A percentile compares a stretch with the other conserved stretches of the same genome.
phyloP scores from a whole-genome alignment of 352 stramenopile genomes.

The Pythium dissotocum region DNA sequence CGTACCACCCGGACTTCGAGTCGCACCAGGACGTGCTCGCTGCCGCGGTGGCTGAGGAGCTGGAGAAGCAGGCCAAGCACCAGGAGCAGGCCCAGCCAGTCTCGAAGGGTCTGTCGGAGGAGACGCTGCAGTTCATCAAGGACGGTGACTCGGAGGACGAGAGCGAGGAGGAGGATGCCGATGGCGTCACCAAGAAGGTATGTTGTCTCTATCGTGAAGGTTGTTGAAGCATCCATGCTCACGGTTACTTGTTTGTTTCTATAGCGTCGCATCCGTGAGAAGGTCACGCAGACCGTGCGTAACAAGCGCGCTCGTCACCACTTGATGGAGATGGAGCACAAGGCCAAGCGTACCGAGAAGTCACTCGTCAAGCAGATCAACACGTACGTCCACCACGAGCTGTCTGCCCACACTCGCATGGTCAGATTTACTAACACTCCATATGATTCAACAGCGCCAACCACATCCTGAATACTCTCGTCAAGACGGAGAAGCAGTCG shows the following conservation, averaged over 20 bases:
- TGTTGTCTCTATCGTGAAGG: not conserved
- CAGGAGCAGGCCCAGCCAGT: conserved; percentile 51
- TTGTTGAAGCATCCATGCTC: not conserved
- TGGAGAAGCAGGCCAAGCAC: conserved; percentile 59
- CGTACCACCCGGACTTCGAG: conserved; percentile 84
- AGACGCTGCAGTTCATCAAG: conserved; percentile 84
- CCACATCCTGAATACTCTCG: conserved; percentile 68
- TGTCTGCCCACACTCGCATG: not conserved
- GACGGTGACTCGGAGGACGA: conserved; percentile 45
- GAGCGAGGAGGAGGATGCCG: conserved; percentile 37
- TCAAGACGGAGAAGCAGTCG: conserved; percentile 65
- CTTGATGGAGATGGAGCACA: conserved; percentile 73
- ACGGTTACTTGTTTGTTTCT: conserved; percentile 4
- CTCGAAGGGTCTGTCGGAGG: conserved; percentile 63
- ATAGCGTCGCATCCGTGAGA: conserved; percentile 44
- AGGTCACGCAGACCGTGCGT: conserved; percentile 69
- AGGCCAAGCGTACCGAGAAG: conserved; percentile 61
- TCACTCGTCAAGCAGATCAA: conserved; percentile 88
- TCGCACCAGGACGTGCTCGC: conserved; percentile 82
- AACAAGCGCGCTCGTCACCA: conserved; percentile 84
- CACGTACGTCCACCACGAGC: conserved; percentile 45
- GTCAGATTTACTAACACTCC: not conserved
- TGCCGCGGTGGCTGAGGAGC: conserved; percentile 63
- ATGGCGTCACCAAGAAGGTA: conserved; percentile 30
- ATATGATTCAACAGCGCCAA: conserved; percentile 40